Base-by-base conservation (phyloP, 2,329 filamentous ascomycete genomes). In the Fusarium marasasianum region DNA sequence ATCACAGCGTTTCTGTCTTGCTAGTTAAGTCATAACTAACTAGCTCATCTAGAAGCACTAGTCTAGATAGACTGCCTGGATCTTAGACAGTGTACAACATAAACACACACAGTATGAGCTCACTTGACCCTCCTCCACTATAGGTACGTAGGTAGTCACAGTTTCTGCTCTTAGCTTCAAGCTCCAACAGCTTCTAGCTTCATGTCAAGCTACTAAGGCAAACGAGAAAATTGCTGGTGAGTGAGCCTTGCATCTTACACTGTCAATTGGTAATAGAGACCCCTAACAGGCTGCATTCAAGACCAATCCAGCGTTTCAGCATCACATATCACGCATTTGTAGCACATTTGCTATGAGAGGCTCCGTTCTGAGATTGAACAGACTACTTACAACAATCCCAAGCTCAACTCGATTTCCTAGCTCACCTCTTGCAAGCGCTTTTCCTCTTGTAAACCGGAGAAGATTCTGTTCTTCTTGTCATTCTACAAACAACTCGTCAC, bases 81-180 rank as follows among this genome's bases (percentile, higher is more conserved):
- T 14, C 41, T 37, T 29, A 51, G 24, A 59, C 56, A 59, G 56
- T 59, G 20, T 29, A 35, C 11, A 17, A 6, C 18, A 15, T 12
- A 4, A 11, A 7, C 7, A 31, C 12, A 43, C 50, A 68, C 66
- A 48, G 80, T 82, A 80, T 82, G 80, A 81, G 76, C 77, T 82
- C 80, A 82, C 79, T 73, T 71, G 74, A 63, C 66, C 73, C 70
- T 63, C 66, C 48, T 40, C 26, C 51, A 29, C 18, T 55, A 43
- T 41, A 43, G 35, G 33, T 35, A 37, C 8, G 35, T 37, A 37
- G 35, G 35, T 58, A 59, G 40, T 47, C 57, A 48, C 61, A 63
- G 37, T 44, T 60, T 59, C 51, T 58, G 37, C 53, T 54, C 54
- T 35, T 55, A 54, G 47, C 43, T 48, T 55, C n/a, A 53, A 68